Conservation (phyloP, 2,329 filamentous ascomycete species). For the Endocalyx cinctus region DNA sequence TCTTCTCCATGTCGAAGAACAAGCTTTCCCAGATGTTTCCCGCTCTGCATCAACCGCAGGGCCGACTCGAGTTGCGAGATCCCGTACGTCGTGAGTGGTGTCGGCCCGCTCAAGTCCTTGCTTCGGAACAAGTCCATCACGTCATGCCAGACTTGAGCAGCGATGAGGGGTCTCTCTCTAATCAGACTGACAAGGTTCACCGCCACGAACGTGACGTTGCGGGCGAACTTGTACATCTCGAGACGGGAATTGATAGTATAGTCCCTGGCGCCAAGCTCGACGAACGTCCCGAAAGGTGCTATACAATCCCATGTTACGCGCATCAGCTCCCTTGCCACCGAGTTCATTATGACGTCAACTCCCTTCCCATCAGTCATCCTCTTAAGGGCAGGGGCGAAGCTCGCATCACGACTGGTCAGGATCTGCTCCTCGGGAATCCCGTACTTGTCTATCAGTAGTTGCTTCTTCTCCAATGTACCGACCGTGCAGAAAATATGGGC, state of each 20-base stretch:
- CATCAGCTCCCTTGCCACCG: conserved; percentile 21
- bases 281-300: not conserved
- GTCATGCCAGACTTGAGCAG: not conserved
- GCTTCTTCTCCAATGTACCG: conserved; percentile 11
- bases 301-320: not conserved
- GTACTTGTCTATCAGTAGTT: conserved; percentile 13
- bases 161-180: not conserved
- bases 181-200: not conserved
- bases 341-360: conserved; percentile 24
- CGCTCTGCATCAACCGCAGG: not conserved
- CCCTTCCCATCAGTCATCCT: conserved; percentile 16
- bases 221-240: not conserved
- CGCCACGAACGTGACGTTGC: not conserved
- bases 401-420: conserved; percentile 13
- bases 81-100: not conserved
- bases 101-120: not conserved
- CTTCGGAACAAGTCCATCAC: not conserved
- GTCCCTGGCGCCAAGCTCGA: not conserved
- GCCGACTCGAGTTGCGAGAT: not conserved
- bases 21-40: not conserved
- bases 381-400: conserved; percentile 21
- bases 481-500: conserved; percentile 18
- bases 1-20: not conserved
- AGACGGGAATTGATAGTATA: not conserved
- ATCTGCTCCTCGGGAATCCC: conserved; percentile 17